Conservation (phyloP, 345 rosid genomes). For the Brassica cretica region DNA sequence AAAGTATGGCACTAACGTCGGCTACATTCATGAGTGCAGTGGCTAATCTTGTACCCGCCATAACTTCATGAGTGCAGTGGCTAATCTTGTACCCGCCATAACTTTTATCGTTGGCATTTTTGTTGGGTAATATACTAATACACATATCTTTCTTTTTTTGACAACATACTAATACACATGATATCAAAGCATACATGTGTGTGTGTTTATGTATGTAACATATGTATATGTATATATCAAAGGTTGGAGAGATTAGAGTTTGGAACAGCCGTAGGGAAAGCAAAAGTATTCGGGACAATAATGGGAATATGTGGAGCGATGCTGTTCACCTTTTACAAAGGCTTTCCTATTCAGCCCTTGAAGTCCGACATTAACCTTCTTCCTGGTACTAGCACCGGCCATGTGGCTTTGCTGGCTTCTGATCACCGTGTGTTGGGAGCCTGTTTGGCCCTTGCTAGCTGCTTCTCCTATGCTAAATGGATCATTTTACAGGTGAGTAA, state of each 20-base stretch:
- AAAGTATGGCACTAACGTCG: slow-evolving; percentile 50
- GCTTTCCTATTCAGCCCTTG: slow-evolving; percentile 37
- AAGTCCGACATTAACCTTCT: slow-evolving; percentile 46
- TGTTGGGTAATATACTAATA: slow-evolving; percentile 31
- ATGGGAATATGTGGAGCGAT: slow-evolving; percentile 59
- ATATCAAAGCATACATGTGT: neutral
- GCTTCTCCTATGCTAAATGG: slow-evolving; percentile 44
- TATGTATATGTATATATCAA: slow-evolving; percentile 1
- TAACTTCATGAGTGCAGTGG: too few relatives aligned
- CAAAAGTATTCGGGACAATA: slow-evolving; percentile 56
- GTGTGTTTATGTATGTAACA: neutral
- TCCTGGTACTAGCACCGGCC: slow-evolving; percentile 5
- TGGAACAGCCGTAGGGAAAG: slow-evolving; percentile 42
- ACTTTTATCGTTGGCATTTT: slow-evolving; percentile 49
- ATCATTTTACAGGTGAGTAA: slow-evolving; percentile 49
- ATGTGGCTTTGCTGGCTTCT: neutral
- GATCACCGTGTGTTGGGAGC: slow-evolving; percentile 34
- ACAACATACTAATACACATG: neutral
- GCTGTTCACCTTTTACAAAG: slow-evolving; percentile 59
- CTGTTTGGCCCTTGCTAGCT: slow-evolving; percentile 30
- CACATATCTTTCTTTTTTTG: too few relatives aligned
- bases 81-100: slow-evolving; percentile 47
- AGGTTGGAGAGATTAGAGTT: slow-evolving; percentile 54
- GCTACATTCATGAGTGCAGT: slow-evolving; percentile 51
- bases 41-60: slow-evolving; percentile 42